A percentile compares a stretch with the other conserved stretches of the same genome.
Conservation (phyloP, 2,329 filamentous ascomycete genomes). For the Cladosporium sp. region DNA sequence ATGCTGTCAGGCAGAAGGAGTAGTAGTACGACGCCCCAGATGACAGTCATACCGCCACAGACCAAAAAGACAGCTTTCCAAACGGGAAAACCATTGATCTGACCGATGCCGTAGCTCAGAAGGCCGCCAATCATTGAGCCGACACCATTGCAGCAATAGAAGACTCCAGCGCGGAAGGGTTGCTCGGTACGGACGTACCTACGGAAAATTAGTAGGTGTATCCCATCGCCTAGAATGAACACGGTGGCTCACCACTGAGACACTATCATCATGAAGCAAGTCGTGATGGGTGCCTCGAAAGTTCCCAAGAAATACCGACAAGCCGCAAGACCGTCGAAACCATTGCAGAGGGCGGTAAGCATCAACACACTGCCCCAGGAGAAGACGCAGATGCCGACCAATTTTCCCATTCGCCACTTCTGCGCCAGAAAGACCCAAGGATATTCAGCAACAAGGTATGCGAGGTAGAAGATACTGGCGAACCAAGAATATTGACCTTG, state of each 20-base stretch:
- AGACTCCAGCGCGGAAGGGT: slow-evolving; percentile 26
- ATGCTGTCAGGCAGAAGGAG: slow-evolving; percentile 64
- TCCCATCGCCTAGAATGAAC: neutral
- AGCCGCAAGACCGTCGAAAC: slow-evolving; percentile 56
- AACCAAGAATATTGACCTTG: slow-evolving; percentile 51
- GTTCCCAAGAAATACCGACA: slow-evolving; percentile 64
- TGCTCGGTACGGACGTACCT: slow-evolving; percentile 65
- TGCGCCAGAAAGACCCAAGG: slow-evolving; percentile 28
- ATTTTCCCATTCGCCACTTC: slow-evolving; percentile 30
- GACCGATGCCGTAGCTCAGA: slow-evolving; percentile 51
- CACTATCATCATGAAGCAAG: slow-evolving; percentile 27
- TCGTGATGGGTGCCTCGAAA: slow-evolving; percentile 63
- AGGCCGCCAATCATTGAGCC: slow-evolving; percentile 69
- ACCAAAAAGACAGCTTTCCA: slow-evolving; percentile 59
- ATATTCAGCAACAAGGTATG: slow-evolving; percentile 29
- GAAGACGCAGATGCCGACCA: slow-evolving; percentile 44
- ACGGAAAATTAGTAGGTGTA: slow-evolving; percentile 38
- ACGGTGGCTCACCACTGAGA: neutral
- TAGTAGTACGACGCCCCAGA: slow-evolving; percentile 60
- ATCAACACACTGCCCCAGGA: slow-evolving; percentile 60
- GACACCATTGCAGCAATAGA: slow-evolving; percentile 71
- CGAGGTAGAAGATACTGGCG: slow-evolving; percentile 55
- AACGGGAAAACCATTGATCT: slow-evolving; percentile 28
- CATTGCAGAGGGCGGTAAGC: slow-evolving; percentile 57
- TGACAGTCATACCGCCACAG: slow-evolving; percentile 59